Base-by-base conservation (phyloP, 148 eudicot genomes). In the Rhododendron mucronatum region DNA sequence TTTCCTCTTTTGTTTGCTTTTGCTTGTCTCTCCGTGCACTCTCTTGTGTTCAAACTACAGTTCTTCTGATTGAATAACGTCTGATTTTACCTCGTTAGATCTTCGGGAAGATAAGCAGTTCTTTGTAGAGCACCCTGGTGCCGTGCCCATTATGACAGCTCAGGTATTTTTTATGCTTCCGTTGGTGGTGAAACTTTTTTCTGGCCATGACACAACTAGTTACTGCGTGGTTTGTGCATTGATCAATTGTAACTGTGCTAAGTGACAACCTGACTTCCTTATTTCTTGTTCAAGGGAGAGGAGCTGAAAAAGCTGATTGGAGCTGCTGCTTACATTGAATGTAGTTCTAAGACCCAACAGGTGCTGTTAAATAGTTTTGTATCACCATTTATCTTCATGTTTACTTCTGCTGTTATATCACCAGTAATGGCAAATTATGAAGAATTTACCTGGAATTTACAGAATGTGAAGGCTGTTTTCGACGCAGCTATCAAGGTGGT, bases 331-430 rank as follows among this genome's bases (percentile, higher is more conserved):
- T 95, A 91, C 86, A 93, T 95, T 8, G 97, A 94, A 86, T 94
- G 97, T 59, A 95, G 97, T 90, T 93, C 98, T 28, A 95, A 95
- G 89, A 92, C 97, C 55, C 98, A 95, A 88, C 98, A 94, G 98
- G 98, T 95, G 57, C 39, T 45, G n/a, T 35, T 14, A 71, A 69
- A 80, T 48, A 57, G 80, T 73, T 28, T 53, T 51, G 21, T 41
- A 78, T 69, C n/a, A 33, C 50, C 83, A 2, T 55, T 26, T 51
- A 82, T 59, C 53, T 53, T 35, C n/a, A 4, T 23, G 55, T 16
- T n/a, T 35, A 35, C 23, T 71, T 51, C 20, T 78, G 26, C 11
- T 2, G 41, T 76, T 80, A 14, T 6, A 1, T 78, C 61, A 84
- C 26, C 47, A 18, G 50, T 61, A 48, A 35, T 14, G 47, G 21